Percentiles rank a stretch among this genome's conserved stretches.
Conservation (phyloP, 306 rosid genomes). For the Sicyos edulis region DNA sequence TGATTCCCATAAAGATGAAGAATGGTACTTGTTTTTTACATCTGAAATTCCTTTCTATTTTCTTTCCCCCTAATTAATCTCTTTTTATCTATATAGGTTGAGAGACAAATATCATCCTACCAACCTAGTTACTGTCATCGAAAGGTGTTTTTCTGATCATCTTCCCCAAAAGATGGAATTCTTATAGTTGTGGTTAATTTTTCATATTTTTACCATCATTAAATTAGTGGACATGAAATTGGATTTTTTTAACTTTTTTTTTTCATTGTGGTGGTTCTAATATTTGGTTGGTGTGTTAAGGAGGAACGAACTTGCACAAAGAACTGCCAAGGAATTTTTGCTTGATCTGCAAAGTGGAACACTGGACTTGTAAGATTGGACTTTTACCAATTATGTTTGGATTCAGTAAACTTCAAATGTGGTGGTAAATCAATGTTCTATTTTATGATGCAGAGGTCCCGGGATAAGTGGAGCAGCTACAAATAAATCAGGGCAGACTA, state of each 20-base stretch:
- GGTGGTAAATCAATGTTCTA: conserved; percentile 8
- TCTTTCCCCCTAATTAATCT: conserved; percentile 20
- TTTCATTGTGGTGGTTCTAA: background rate
- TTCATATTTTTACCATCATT: conserved; percentile 1
- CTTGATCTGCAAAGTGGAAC: conserved; percentile 92
- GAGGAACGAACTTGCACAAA: conserved; percentile 89
- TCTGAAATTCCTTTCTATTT: conserved; percentile 2
- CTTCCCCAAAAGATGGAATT: conserved; percentile 22
- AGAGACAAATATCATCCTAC: conserved; percentile 96
- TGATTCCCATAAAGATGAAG: conserved; percentile 88
- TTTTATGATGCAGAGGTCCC: conserved; percentile 56
- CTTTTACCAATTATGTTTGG: background rate
- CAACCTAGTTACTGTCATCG: conserved; percentile 73
- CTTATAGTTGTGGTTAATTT: background rate
- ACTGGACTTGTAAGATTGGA: conserved; percentile 57
- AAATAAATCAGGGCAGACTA: conserved; percentile 60
- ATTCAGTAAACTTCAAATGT: background rate
- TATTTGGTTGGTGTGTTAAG: conserved; percentile 35
- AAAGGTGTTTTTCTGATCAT: conserved; percentile 48
- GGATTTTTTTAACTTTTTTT: no score
- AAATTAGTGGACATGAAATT: conserved; percentile 1
- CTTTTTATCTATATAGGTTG: conserved; percentile 52
- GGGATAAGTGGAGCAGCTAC: conserved; percentile 55
- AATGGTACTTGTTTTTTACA: conserved; percentile 42
- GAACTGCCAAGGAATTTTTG: conserved; percentile 69